phyloP scores from a whole-genome alignment of 179 eudicot genomes.

The Carnegiea gigantea region DNA sequence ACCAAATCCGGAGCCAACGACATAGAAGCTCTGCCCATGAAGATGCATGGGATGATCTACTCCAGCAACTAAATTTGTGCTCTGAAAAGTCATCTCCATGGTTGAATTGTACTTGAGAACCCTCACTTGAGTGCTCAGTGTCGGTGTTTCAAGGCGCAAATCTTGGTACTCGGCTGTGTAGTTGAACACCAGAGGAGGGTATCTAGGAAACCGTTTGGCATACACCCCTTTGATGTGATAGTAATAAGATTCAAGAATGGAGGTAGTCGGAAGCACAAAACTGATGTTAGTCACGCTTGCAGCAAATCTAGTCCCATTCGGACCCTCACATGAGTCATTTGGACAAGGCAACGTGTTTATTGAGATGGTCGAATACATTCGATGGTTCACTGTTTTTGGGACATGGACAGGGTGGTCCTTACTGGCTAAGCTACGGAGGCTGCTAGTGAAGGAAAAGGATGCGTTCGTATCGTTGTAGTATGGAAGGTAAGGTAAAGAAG shows the following conservation, averaged over 20 bases:
- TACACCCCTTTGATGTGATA: constrained; percentile 40
- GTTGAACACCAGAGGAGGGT: constrained; percentile 38
- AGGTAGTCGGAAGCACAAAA: constrained; percentile 35
- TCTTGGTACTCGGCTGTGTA: constrained; percentile 35
- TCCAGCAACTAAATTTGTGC: constrained; percentile 29
- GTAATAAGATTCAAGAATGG: constrained; percentile 48
- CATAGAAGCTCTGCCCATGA: constrained; percentile 56
- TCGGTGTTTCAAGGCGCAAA: constrained; percentile 19
- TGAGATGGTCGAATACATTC: constrained; percentile 37
- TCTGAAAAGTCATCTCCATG: constrained; percentile 37
- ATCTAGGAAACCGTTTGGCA: constrained; percentile 29
- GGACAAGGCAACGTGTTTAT: constrained; percentile 38
- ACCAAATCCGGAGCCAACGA: constrained; percentile 49
- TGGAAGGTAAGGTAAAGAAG: constrained; percentile 33
- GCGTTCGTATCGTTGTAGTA: constrained; percentile 39
- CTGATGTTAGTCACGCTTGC: constrained; percentile 56
- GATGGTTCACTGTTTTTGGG: constrained; percentile 17
- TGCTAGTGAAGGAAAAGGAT: constrained; percentile 28
- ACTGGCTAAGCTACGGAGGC: constrained; percentile 36
- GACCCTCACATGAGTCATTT: constrained; percentile 37
- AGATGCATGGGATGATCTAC: constrained; percentile 56
- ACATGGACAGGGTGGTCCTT: constrained; percentile 26
- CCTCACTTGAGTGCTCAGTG: constrained; percentile 28
- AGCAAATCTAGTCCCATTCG: constrained; percentile 39
- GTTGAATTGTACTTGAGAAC: constrained; percentile 26